These are phyloP conservation scores for Pyrus communis DNA, from an alignment of 306 rosid species.

Conservation along the genomic window DNA sequence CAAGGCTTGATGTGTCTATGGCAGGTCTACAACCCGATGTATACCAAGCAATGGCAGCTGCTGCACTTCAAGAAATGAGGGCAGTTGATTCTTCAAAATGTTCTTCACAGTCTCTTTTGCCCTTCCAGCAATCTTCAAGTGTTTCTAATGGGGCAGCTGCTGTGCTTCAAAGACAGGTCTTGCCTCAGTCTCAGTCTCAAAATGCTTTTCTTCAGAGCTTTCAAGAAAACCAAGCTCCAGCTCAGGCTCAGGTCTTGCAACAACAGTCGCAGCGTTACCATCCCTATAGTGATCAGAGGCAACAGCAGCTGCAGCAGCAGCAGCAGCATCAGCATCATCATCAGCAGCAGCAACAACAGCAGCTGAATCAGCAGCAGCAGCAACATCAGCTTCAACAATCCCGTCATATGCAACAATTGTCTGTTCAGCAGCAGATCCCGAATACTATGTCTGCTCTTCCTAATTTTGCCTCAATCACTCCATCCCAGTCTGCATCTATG, in stretches of 20 bases:
- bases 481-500: slow-evolving; percentile 52
- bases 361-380: slow-evolving; percentile 24
- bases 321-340: slow-evolving; percentile 34
- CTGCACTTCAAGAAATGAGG: slow-evolving; percentile 82
- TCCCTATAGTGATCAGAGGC: slow-evolving; percentile 48
- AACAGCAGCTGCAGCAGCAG: slow-evolving; percentile 9
- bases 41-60: slow-evolving; percentile 79
- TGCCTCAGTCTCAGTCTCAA: slow-evolving; percentile 60
- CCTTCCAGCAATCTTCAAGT: slow-evolving; percentile 66
- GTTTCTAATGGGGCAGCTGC: slow-evolving; percentile 50
- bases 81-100: slow-evolving; percentile 54
- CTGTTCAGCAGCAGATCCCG: slow-evolving; percentile 54
- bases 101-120: slow-evolving; percentile 44
- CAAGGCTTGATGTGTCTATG: slow-evolving; percentile 64
- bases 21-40: slow-evolving; percentile 60
- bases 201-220: slow-evolving; percentile 52
- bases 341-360: slow-evolving; percentile 26
- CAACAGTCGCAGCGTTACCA: slow-evolving; percentile 56
- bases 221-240: slow-evolving; percentile 58
- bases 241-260: slow-evolving; percentile 48
- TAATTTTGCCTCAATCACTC: slow-evolving; percentile 51
- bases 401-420: slow-evolving; percentile 32
- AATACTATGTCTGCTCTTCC: slow-evolving; percentile 51
- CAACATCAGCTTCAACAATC: slow-evolving; percentile 41
- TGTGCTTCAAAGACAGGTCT: slow-evolving; percentile 60